phyloP scores from a whole-genome alignment of 2,329 filamentous ascomycete species.

The Mycogone perniciosa region DNA sequence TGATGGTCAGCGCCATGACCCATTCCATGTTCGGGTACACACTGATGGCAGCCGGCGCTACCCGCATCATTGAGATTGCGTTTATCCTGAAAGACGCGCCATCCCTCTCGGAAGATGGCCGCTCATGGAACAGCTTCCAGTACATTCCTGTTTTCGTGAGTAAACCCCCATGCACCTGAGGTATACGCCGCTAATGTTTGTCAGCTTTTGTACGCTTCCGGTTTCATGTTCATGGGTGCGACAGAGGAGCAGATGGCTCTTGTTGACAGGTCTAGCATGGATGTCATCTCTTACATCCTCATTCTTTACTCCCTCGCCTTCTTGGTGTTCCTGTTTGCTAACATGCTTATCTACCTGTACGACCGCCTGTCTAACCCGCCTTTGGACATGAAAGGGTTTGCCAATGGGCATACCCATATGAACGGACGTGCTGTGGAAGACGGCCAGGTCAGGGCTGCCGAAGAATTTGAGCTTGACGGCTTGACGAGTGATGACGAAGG shows the following conservation, averaged over 20 bases:
- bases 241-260: conserved; percentile 93
- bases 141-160: conserved; percentile 51
- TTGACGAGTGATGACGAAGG: conserved; percentile 85
- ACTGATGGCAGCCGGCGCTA: conserved; percentile 80
- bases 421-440: conserved; percentile 39
- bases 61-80: conserved; percentile 82
- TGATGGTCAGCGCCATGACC: conserved; percentile 79
- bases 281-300: conserved; percentile 86
- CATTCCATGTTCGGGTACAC: conserved; percentile 91
- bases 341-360: conserved; percentile 80
- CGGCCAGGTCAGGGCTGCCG: conserved; percentile 65
- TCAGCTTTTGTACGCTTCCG: conserved; percentile 81
- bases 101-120: conserved; percentile 59
- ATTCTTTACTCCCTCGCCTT: conserved; percentile 89
- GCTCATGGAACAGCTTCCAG: conserved; percentile 58
- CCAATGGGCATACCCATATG: conserved; percentile 29
- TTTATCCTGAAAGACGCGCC: conserved; percentile 75
- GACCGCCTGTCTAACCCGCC: conserved; percentile 49
- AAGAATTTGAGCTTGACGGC: conserved; percentile 90
- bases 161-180: conserved; percentile 17
- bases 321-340: conserved; percentile 82
- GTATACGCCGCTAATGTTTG: conserved; percentile 11
- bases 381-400: conserved; percentile 29
- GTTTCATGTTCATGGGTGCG: conserved; percentile 95
- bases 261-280: conserved; percentile 65